A percentile compares a stretch with the other conserved stretches of the same genome.
These are phyloP conservation scores for Talaromyces sp. DNA, from an alignment of 2,329 filamentous ascomycete genomes.

Conservation along the genomic window DNA sequence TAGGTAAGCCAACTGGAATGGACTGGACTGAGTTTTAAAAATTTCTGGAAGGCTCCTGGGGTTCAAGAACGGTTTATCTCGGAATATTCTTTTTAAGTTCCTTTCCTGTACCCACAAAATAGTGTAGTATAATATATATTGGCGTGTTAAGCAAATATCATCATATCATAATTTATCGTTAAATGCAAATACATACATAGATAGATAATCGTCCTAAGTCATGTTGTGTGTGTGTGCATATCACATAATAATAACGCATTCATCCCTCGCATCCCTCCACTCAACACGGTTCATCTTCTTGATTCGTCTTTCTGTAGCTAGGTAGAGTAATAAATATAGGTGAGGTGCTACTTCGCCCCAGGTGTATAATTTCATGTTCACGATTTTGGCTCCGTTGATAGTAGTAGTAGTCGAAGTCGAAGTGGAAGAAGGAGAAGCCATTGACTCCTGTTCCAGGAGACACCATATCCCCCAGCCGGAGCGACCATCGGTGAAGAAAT, in stretches of 20 bases:
- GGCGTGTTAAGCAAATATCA: too few species aligned
- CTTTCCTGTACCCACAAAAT: too few species aligned
- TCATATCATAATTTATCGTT: too few species aligned
- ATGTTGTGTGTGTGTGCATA: neutral
- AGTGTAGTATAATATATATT: too few species aligned
- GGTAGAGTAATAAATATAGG: conserved; percentile 68
- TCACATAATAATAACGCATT: conserved; percentile 50
- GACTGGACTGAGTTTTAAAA: too few species aligned
- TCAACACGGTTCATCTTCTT: conserved; percentile 49
- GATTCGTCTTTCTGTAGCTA: conserved; percentile 62
- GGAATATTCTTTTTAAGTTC: too few species aligned
- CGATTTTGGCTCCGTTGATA: conserved; percentile 18
- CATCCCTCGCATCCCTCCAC: conserved; percentile 64
- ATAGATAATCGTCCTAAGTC: neutral
- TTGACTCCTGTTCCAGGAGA: conserved; percentile 23
- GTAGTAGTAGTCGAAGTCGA: neutral
- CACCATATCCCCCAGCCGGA: conserved; percentile 46
- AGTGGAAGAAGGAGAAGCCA: neutral
- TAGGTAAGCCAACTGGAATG: too few species aligned
- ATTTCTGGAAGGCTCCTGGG: too few species aligned
- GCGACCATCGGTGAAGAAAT: conserved; percentile 36
- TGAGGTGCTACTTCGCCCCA: conserved; percentile 71
- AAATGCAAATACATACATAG: too few species aligned
- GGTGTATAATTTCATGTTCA: conserved; percentile 58
- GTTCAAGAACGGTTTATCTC: too few species aligned